Evolutionary conservation across 495 filamentous ascomycete species (phyloP), one percentile per base, ranked within the genome.

Genomic region (Oidiodendron maius): DNA sequence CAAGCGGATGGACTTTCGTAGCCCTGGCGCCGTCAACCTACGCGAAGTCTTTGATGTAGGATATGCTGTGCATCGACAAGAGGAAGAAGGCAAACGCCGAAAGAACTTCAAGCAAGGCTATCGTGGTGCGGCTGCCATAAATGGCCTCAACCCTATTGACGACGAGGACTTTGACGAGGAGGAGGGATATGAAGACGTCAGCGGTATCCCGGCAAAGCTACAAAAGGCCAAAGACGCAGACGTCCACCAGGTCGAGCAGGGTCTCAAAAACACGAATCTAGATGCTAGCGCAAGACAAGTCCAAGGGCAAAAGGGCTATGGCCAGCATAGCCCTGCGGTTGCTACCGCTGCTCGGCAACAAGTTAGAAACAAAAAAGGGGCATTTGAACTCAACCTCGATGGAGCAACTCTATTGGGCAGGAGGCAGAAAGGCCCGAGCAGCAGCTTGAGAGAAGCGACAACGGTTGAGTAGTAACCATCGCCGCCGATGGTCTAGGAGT

Each of bases 41-140:
- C 87, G 93, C 42, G 93, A 98, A 60, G 89, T 97, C 12, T 98
- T 98, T 56, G 93, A 98, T 60, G 93, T 98, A 41, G 84, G 88
- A 26, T 97, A 98, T 58, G 89, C 93, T 18, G 93, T 98, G 13
- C 93, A 97, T 61, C 77, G 93, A 24, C 89, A 97, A 64, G 93
- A 96, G 64, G 93, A 98, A 65, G 93, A 97, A 66, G 82, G 78
- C 59, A 97, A 96, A 66, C 83, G 91, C 26, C 79, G 88, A 28
- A 95, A 91, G 69, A 83, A 80, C 85, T 60, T 84, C 84, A 54
- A 63, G 59, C 58, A 79, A 72, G 66, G 77, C 59, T 86, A 81
- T 62, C 77, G 81, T 23, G 80, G 77, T 25, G 68, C 53, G n/a
- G 67, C 50, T 20, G 63, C 74, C 38, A 76, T 87, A 37, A 84